Evolutionary conservation across 73 alveolate genomes (phyloP), one percentile per base, ranked within the genome.

Genomic region (Stentor roeselii): DNA sequence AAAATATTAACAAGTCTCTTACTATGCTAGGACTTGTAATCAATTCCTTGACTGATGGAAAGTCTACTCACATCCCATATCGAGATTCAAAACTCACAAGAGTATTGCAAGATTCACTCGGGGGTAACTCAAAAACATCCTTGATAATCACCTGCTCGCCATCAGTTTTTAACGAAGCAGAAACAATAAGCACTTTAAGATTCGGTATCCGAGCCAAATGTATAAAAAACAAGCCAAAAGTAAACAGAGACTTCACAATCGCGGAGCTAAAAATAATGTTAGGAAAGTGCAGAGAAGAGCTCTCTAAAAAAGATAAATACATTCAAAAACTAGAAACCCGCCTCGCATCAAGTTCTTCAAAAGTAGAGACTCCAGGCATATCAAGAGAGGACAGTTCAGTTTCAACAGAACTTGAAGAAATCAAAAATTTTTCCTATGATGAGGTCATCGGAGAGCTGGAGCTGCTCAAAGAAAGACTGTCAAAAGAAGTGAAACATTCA

Each of bases 161-260:
- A 40, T 99, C 98, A 36, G 98, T 94, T 88, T 95, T 93, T 88
- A 97, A 97, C 90, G 94, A 92, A 58, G 99, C 95, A 74, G 99
- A 97, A 93, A 94, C 99, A 6, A 83, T 97, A 60, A 87, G 98
- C 3, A 95, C 99, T 50, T 83, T 97, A 21, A 89, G 99, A 84
- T 97, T 95, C 89, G 99, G 99, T 0, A 92, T 94, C 40, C 89
- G 99, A 85, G 99, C 99, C n/a, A 97, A 97, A 86, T 90, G 91
- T 67, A 97, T 97, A 60, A 92, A 97, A 91, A 97, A 97, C 84
- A 97, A 91, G 39, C 99, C 99, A 30, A 92, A 88, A 74, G 94
- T 97, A 38, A 97, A 97, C 86, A 58, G 74, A 58, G 74, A 58
- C 15, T 58, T 21, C 74, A 58, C 74, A n/a, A n/a, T 58, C 27